These are phyloP conservation scores for Teratosphaeria zuluensis DNA, from an alignment of 2,329 filamentous ascomycete genomes.

Conservation along the genomic window DNA sequence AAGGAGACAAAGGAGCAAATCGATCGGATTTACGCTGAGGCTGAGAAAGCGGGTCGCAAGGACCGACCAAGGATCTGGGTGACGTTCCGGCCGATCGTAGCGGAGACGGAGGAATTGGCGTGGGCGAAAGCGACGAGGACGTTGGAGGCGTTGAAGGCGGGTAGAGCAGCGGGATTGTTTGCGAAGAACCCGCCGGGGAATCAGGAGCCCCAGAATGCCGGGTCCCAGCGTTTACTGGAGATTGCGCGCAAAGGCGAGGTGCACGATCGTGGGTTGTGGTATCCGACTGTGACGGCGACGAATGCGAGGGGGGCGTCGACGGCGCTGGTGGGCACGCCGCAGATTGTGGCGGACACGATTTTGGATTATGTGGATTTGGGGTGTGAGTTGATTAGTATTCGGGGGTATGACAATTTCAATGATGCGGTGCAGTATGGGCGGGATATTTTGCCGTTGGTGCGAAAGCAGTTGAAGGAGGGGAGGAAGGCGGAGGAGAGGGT, in stretches of 20 bases:
- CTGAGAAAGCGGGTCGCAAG: slow-evolving; percentile 46
- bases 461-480: slow-evolving; percentile 26
- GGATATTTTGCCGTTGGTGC: slow-evolving; percentile 44
- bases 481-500: background rate
- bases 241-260: slow-evolving; percentile 48
- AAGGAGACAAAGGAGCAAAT: slow-evolving; percentile 57
- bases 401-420: slow-evolving; percentile 52
- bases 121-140: slow-evolving; percentile 52
- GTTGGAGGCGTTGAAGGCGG: slow-evolving; percentile 41
- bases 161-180: slow-evolving; percentile 22
- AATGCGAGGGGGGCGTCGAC: slow-evolving; percentile 51
- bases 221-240: slow-evolving; percentile 49
- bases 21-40: slow-evolving; percentile 49
- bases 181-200: slow-evolving; percentile 20
- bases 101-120: slow-evolving; percentile 53
- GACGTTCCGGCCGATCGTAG: slow-evolving; percentile 52
- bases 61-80: slow-evolving; percentile 54
- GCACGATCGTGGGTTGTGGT: slow-evolving; percentile 54
- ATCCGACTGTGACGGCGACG: slow-evolving; percentile 52
- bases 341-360: slow-evolving; percentile 46
- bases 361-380: slow-evolving; percentile 50
- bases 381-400: slow-evolving; percentile 49
- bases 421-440: slow-evolving; percentile 52
- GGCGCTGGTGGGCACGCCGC: slow-evolving; percentile 45
- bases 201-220: slow-evolving; percentile 46